These are phyloP conservation scores for Thielaviopsis musarum DNA, from an alignment of 2,329 filamentous ascomycete genomes.

Conservation along the genomic window DNA sequence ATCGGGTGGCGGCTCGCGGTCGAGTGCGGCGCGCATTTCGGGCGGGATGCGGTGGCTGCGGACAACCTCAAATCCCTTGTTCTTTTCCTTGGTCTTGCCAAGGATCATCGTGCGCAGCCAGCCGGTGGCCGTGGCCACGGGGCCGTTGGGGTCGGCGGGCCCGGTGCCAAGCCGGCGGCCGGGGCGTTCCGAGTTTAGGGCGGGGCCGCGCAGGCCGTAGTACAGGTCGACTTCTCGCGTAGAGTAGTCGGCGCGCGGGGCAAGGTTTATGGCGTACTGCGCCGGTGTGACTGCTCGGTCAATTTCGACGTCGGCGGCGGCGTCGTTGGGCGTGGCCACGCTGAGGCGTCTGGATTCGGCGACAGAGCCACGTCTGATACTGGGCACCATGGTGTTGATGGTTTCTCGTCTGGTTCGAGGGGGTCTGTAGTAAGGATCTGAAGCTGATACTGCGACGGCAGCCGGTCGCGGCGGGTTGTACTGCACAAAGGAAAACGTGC, in stretches of 20 bases:
- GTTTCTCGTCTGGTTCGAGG: constrained; percentile 55
- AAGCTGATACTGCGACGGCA: constrained; percentile 31
- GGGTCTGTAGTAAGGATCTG: constrained; percentile 78
- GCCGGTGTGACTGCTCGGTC: constrained; percentile 29
- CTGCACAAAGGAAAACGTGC: constrained; percentile 54
- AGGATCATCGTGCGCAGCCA: constrained; percentile 73
- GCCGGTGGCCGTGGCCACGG: constrained; percentile 72
- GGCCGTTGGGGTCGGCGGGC: constrained; percentile 83
- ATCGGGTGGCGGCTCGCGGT: constrained; percentile 49
- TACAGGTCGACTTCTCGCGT: constrained; percentile 95
- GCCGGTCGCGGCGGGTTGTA: constrained; percentile 31
- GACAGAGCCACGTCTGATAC: constrained; percentile 16
- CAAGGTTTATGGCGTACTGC: constrained; percentile 26
- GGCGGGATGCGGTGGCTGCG: constrained; percentile 75
- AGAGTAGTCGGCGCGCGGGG: constrained; percentile 65
- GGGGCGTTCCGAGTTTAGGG: constrained; percentile 63
- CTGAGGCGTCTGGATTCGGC: constrained; percentile 23
- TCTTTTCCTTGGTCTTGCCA: constrained; percentile 82
- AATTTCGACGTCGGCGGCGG: constrained; percentile 22
- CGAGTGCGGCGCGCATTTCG: constrained; percentile 28
- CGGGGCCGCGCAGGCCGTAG: constrained; percentile 68
- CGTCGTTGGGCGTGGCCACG: constrained; percentile 22
- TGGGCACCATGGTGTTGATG: constrained; percentile 18
- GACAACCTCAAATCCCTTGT: constrained; percentile 94
- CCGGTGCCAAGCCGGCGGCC: constrained; percentile 82